phyloP scores from a whole-genome alignment of 257 asterid species.

The Solanum chilense region DNA sequence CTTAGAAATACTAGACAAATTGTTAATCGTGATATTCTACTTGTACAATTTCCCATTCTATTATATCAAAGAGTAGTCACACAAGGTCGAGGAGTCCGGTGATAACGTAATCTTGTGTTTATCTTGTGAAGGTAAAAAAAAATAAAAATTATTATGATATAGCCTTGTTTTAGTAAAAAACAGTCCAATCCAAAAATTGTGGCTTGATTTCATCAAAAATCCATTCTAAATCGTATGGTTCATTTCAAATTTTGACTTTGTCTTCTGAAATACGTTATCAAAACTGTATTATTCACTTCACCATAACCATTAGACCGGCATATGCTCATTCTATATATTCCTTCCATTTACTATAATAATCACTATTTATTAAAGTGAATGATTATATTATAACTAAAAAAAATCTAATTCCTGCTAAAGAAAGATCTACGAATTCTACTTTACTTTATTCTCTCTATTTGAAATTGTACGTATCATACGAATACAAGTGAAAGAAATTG shows the following conservation, averaged over 20 bases:
- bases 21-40: neutral
- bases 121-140: too few species aligned
- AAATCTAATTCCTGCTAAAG: neutral
- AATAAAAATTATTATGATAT: neutral
- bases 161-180: neutral
- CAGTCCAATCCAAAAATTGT: neutral
- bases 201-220: neutral
- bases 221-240: neutral
- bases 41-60: neutral
- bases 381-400: neutral
- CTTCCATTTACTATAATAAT: neutral
- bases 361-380: neutral
- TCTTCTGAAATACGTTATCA: neutral
- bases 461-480: neutral
- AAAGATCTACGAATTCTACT: neutral
- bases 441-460: constrained; percentile 13
- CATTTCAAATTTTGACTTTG: neutral
- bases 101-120: neutral
- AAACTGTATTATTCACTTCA: neutral
- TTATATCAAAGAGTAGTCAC: too few species aligned
- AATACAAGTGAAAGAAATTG: neutral
- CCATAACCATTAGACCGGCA: neutral
- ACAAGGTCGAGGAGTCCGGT: neutral
- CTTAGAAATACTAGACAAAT: neutral
- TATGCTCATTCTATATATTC: neutral